These are phyloP conservation scores for Ascochyta lentis DNA, from an alignment of 2,329 filamentous ascomycete genomes.

Conservation along the genomic window DNA sequence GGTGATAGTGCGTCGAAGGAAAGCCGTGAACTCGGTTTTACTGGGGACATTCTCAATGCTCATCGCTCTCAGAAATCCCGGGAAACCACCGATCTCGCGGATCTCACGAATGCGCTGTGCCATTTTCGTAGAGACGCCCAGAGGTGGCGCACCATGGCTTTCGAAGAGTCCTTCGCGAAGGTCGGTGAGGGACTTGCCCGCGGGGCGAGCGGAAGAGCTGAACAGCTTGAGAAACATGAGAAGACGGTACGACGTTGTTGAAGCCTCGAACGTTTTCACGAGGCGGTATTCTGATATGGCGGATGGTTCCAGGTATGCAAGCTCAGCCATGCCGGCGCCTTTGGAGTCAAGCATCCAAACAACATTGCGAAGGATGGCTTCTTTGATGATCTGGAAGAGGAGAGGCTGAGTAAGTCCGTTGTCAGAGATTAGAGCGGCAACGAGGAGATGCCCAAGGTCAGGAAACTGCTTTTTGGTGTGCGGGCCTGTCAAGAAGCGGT, in stretches of 20 bases:
- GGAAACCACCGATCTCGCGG: conserved; percentile 53
- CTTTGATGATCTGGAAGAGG: conserved; percentile 54
- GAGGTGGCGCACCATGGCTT: conserved; percentile 55
- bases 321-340: conserved; percentile 50
- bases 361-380: conserved; percentile 60
- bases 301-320: conserved; percentile 55
- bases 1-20: conserved; percentile 32
- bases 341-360: conserved; percentile 58
- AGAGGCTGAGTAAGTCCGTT: conserved; percentile 50
- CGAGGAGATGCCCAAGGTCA: conserved; percentile 58
- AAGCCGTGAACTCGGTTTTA: conserved; percentile 29
- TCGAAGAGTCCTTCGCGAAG: conserved; percentile 57
- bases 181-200: conserved; percentile 45
- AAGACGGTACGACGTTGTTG: conserved; percentile 57
- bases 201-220: conserved; percentile 52
- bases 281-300: conserved; percentile 56
- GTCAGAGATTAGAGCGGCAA: conserved; percentile 57
- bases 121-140: conserved; percentile 50
- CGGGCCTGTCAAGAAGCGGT: conserved; percentile 49
- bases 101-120: conserved; percentile 55
- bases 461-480: conserved; percentile 54
- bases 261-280: conserved; percentile 55
- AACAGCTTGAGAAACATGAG: conserved; percentile 63
- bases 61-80: conserved; percentile 54
- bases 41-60: conserved; percentile 41